Evolutionary conservation across 805 yeast species (phyloP).

Genomic region (Candida golubevii): DNA sequence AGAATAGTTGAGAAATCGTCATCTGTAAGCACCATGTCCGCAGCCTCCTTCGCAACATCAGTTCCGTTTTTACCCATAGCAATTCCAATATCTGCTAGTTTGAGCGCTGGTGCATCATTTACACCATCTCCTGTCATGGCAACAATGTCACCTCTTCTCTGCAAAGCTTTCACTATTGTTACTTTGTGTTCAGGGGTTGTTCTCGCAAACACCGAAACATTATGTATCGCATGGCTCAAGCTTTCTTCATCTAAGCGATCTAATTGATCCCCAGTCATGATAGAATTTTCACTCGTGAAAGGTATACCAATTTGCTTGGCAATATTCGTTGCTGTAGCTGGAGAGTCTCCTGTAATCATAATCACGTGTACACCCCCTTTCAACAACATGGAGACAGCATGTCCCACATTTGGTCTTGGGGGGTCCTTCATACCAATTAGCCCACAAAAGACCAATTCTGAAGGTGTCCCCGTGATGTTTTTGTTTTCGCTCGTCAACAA

Average conservation of each 20-base stretch:
- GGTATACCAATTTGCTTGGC: constrained; percentile 92
- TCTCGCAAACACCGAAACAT: constrained; percentile 88
- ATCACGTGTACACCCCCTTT: constrained; percentile 96
- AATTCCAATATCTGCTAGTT: constrained; percentile 93
- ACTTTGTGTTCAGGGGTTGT: constrained; percentile 94
- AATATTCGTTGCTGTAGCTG: constrained; percentile 78
- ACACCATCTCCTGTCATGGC: constrained; percentile 99
- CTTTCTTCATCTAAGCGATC: constrained; percentile 70
- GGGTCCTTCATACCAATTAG: constrained; percentile 96
- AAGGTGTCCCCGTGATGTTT: constrained; percentile 38
- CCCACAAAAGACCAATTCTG: constrained; percentile 73
- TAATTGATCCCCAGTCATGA: constrained; percentile 79
- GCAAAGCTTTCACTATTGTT: constrained; percentile 83
- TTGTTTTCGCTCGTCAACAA: constrained; percentile 27
- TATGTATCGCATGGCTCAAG: constrained; percentile 68
- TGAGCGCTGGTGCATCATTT: constrained; percentile 97
- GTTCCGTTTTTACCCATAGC: constrained; percentile 94
- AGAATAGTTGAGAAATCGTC: constrained; percentile 94
- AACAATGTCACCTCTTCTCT: constrained; percentile 87
- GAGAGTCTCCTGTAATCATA: constrained; percentile 96
- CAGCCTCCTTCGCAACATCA: constrained; percentile 97
- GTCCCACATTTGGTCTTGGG: constrained; percentile 82
- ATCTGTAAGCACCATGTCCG: constrained; percentile 95
- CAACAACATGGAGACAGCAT: constrained; percentile 69
- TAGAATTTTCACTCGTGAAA: constrained; percentile 57